A percentile compares a stretch with the other conserved stretches of the same genome.
Evolutionary conservation across 345 rosid species (phyloP).

Genomic region (Erodium maritimum): DNA sequence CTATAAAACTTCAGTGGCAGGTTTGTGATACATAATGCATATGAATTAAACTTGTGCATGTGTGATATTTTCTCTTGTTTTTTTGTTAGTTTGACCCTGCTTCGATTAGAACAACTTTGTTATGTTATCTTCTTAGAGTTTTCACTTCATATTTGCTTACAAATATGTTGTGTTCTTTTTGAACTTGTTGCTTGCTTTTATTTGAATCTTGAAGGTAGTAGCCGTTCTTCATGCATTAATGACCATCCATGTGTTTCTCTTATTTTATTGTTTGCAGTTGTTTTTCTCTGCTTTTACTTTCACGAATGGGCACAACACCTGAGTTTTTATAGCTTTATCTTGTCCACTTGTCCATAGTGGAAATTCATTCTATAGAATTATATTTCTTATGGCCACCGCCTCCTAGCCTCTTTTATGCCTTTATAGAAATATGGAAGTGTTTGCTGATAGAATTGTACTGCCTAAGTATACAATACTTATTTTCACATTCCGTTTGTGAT

Average conservation of each 20-base stretch:
- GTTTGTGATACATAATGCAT: slow-evolving; percentile 20
- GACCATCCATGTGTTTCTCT: background rate
- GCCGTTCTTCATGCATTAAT: background rate
- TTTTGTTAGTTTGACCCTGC: slow-evolving; percentile 1
- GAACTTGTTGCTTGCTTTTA: too few relatives aligned
- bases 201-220: background rate
- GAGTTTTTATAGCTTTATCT: background rate
- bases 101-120: background rate
- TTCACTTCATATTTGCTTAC: background rate
- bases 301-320: background rate
- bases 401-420: background rate
- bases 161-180: background rate
- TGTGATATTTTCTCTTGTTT: background rate
- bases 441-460: background rate
- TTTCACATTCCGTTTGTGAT: too few relatives aligned
- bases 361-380: background rate
- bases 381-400: background rate
- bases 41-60: background rate
- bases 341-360: background rate
- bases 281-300: background rate
- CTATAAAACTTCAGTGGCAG: slow-evolving; percentile 92
- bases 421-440: background rate
- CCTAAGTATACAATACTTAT: background rate
- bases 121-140: background rate
- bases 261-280: background rate